Conservation (phyloP, 495 filamentous ascomycete genomes). For the Chaetomium tenue region DNA sequence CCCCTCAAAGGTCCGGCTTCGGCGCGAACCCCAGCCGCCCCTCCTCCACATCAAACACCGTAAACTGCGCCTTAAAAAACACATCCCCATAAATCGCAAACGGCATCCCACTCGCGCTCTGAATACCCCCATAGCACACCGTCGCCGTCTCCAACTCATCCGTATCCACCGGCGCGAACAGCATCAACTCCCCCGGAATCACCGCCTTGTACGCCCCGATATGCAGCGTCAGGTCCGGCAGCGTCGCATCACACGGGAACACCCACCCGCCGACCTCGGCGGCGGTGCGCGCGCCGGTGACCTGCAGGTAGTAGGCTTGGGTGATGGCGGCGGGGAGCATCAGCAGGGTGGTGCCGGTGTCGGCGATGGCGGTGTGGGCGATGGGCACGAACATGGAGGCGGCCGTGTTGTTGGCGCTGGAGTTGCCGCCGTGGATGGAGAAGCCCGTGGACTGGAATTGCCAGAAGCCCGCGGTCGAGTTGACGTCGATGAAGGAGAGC, state of each 20-base stretch:
- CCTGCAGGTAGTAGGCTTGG: conserved; percentile 64
- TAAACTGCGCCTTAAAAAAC: conserved; percentile 80
- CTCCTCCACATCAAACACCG: conserved; percentile 63
- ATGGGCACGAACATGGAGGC: conserved; percentile 59
- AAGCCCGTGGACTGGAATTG: conserved; percentile 63
- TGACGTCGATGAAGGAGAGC: conserved; percentile 60
- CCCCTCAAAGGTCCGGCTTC: conserved; percentile 24
- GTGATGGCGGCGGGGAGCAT: conserved; percentile 60
- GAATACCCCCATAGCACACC: conserved; percentile 66
- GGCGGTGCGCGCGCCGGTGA: conserved; percentile 54
- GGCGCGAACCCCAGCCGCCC: conserved; percentile 62
- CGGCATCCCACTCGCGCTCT: conserved; percentile 59
- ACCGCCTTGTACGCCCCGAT: conserved; percentile 58
- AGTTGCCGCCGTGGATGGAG: conserved; percentile 50
- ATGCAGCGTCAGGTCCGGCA: conserved; percentile 51
- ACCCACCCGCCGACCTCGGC: conserved; percentile 51
- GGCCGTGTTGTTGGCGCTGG: conserved; percentile 41
- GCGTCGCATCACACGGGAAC: conserved; percentile 39
- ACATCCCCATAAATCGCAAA: conserved; percentile 80
- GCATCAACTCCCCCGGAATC: conserved; percentile 61
- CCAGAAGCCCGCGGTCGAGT: conserved; percentile 69
- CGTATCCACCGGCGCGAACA: conserved; percentile 53
- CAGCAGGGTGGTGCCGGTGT: conserved; percentile 72
- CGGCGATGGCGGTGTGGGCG: conserved; percentile 50
- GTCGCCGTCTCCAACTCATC: conserved; percentile 39